Evolutionary conservation across 495 filamentous ascomycete genomes (phyloP).

Genomic region (Penicillium robsamsonii): DNA sequence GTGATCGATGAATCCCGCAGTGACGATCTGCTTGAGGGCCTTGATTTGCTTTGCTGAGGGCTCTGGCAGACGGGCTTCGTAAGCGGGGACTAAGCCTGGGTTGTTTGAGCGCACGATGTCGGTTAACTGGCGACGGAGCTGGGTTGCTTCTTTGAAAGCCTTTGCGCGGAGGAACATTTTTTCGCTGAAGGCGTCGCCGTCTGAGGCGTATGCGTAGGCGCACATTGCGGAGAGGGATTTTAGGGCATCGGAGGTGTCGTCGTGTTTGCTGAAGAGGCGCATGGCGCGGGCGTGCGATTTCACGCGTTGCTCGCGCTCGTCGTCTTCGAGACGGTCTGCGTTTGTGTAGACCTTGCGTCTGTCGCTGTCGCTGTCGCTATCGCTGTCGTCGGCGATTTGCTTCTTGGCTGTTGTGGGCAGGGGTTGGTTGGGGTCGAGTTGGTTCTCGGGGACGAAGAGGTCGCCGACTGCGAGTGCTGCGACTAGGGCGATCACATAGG

Average conservation of each 20-base stretch:
- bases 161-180: conserved; percentile 83
- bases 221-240: conserved; percentile 85
- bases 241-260: conserved; percentile 80
- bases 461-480: conserved; percentile 85
- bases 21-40: conserved; percentile 84
- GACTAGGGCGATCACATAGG: conserved; percentile 85
- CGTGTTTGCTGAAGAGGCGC: conserved; percentile 74
- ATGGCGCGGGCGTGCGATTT: conserved; percentile 76
- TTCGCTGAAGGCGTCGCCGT: conserved; percentile 69
- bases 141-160: conserved; percentile 77
- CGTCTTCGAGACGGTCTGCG: conserved; percentile 65
- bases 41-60: conserved; percentile 72
- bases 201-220: conserved; percentile 73
- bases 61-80: conserved; percentile 61
- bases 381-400: conserved; percentile 37
- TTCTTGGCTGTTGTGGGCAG: conserved; percentile 2
- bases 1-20: conserved; percentile 92
- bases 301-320: conserved; percentile 58
- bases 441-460: conserved; percentile 80
- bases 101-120: conserved; percentile 75
- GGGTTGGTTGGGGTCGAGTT: conserved; percentile 55
- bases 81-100: conserved; percentile 59
- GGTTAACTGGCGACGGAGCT: conserved; percentile 78
- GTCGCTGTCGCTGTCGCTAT: conserved; percentile 17
- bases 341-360: conserved; percentile 56